Evolutionary conservation across 1,139 yeast species (phyloP), one percentile per base, ranked within the genome.

Genomic region (Lodderomyces jiufengensis): DNA sequence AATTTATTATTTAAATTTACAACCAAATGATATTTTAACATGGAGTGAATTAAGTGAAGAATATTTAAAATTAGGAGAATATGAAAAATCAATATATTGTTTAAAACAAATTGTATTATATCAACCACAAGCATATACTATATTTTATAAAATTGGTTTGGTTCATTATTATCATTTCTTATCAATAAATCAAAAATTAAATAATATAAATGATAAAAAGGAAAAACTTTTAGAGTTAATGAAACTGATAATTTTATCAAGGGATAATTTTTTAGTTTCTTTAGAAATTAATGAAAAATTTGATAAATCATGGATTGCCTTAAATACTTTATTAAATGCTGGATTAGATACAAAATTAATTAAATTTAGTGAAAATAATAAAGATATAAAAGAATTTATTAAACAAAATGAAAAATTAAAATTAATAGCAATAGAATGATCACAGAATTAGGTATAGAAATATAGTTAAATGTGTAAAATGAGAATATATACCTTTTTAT

Each of bases 41-140:
- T 87, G 95, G 95, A 70, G 78, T 32, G 95, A 85, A 57, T 65
- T 87, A 40, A 84, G 80, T 5, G 76, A 78, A 27, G 68, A 73
- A 18, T 90, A 90, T 52, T 58, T 59, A 25, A 54, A 61, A 8
- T 45, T 70, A n/a, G 88, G 88, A 1, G 78, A 80, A 47, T 80
- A 75, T 48, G 80, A 76, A 23, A 78, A 80, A 49, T 81, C 94
- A 0, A 69, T 83, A 7, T 78, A 71, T 52, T 70, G 86, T 41
- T 69, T 75, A 28, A 79, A 85, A 50, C 95, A 90, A 51, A 73
- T 84, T 1, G 57, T 88, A 15, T 50, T 85, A 26, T 68, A 76
- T 16, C 71, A 70, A 38, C 95, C 97, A 2, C 67, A 68, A 42
- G 94, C 94, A 9, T 87, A 83, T 59, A 77, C 80, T 39, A 71